Evolutionary conservation across 139 green algal genomes (phyloP).

Genomic region (Chlamydomonas eustigma): DNA sequence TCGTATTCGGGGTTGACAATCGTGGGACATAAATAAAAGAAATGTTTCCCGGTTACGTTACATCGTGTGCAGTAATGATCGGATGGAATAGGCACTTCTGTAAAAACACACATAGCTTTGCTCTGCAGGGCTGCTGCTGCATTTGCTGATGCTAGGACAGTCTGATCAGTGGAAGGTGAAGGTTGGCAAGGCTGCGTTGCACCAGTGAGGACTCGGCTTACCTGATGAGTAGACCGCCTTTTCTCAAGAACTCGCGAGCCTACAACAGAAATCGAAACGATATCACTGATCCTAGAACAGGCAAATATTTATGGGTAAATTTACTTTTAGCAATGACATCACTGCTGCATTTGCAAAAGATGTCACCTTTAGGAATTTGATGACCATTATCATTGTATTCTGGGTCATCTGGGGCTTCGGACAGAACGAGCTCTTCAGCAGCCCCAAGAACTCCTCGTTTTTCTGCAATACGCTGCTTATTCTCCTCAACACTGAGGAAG

Average conservation of each 20-base stretch:
- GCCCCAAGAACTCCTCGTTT: constrained; percentile 70
- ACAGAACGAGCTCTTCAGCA: constrained; percentile 57
- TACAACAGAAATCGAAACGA: too few relatives aligned
- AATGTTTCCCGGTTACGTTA: constrained; percentile 39
- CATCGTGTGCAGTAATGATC: constrained; percentile 52
- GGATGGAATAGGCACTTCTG: neutral
- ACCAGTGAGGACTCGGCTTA: neutral
- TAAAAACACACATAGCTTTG: constrained; percentile 2
- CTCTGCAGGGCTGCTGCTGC: constrained; percentile 10
- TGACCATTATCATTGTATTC: constrained; percentile 60
- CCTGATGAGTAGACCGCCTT: neutral
- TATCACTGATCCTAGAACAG: too few relatives aligned
- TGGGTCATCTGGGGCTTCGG: constrained; percentile 46
- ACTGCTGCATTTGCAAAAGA: too few relatives aligned
- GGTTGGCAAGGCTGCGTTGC: constrained; percentile 3
- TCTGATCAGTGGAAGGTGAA: neutral
- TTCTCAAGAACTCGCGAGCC: neutral
- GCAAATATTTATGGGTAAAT: too few relatives aligned
- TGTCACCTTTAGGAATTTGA: constrained; percentile 53
- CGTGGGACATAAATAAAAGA: constrained; percentile 69
- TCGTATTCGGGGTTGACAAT: constrained; percentile 45
- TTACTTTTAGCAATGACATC: too few relatives aligned
- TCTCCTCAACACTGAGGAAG: constrained; percentile 68
- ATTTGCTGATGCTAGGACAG: neutral
- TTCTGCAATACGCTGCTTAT: constrained; percentile 69